Base-by-base conservation (phyloP, 2,329 filamentous ascomycete species). In the Colletotrichum acutatum region DNA sequence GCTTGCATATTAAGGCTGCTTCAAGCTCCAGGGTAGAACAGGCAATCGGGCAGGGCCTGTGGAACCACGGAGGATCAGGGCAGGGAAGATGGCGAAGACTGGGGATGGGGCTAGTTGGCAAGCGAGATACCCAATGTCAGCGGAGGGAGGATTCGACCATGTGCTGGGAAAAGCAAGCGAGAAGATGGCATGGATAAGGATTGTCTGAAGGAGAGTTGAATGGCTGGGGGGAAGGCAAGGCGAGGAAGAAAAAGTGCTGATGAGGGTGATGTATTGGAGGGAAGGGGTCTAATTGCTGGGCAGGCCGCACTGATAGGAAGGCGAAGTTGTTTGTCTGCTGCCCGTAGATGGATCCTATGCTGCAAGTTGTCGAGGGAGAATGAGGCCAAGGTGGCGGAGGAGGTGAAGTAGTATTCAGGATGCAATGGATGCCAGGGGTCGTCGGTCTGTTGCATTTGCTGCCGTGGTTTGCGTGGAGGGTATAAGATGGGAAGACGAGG, bases 91-190 rank as follows among this genome's bases (percentile, higher is more conserved):
- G 70, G 61, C 70, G 70, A 70, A 70, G 70, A 70, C 70, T 70
- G 66, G 66, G 60, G 70, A 61, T 56, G 30, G 61, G 70, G 70
- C 70, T 70, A 70, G 70, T 65, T 70, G 66, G 56, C 70, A 72
- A 72, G 70, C 70, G 70, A 72, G 70, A 72, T 72, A 70, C 65
- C 66, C 66, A 72, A 72, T 72, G 70, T 72, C 59, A 72, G 70
- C 61, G 60, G 70, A 66, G 59, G 66, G 66, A 72, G 59, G 53
- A 28, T 64, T 56, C 66, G 46, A 26, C 46, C 34, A 53, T 42
- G 65, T 49, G 65, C 58, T 32, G 42, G 65, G 24, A 68, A 69
- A 68, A 72, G 66, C 66, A 70, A 65, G 62, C 49, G 62, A 65
- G 49, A 56, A 49, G 59, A 56, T 54, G 42, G 37, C 42, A 60